These are phyloP conservation scores for Rhamnella rubrinervis DNA, from an alignment of 331 rosid genomes.

Conservation along the genomic window DNA sequence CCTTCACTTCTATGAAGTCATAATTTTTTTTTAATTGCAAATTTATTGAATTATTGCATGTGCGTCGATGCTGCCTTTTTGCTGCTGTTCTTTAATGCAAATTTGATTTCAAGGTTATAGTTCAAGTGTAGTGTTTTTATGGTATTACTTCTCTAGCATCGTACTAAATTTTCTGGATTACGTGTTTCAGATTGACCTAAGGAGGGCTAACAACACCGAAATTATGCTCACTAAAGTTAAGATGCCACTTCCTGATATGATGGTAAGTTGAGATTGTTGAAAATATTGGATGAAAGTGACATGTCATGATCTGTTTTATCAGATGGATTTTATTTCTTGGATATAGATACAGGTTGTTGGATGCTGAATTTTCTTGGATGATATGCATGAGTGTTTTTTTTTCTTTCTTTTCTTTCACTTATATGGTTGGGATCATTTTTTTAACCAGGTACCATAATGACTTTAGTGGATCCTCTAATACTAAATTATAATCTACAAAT, in stretches of 20 bases:
- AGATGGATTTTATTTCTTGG: conserved; percentile 6
- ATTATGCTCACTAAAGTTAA: conserved; percentile 99
- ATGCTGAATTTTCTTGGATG: neutral
- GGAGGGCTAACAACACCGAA: conserved; percentile 98
- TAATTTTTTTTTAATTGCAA: neutral
- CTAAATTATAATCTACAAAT: too few species aligned
- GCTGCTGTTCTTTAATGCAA: conserved; percentile 18
- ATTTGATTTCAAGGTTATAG: conserved; percentile 2
- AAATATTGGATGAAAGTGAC: neutral
- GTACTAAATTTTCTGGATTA: conserved; percentile 12
- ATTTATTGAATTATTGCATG: neutral
- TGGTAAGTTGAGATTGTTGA: conserved; percentile 55
- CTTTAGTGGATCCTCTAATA: too few species aligned
- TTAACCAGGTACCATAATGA: too few species aligned
- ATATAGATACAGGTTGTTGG: conserved; percentile 7
- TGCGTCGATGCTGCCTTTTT: conserved; percentile 15
- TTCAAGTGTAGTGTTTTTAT: conserved; percentile 17
- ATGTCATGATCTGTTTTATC: conserved; percentile 8
- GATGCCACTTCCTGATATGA: conserved; percentile 99
- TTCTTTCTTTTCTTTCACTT: neutral
- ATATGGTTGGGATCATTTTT: neutral
- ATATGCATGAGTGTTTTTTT: neutral
- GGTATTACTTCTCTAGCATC: conserved; percentile 24
- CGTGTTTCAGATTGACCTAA: conserved; percentile 73
- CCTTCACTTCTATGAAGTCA: neutral